phyloP scores from a whole-genome alignment of 441 rosid species.

The Pelargonium fulgidum region DNA sequence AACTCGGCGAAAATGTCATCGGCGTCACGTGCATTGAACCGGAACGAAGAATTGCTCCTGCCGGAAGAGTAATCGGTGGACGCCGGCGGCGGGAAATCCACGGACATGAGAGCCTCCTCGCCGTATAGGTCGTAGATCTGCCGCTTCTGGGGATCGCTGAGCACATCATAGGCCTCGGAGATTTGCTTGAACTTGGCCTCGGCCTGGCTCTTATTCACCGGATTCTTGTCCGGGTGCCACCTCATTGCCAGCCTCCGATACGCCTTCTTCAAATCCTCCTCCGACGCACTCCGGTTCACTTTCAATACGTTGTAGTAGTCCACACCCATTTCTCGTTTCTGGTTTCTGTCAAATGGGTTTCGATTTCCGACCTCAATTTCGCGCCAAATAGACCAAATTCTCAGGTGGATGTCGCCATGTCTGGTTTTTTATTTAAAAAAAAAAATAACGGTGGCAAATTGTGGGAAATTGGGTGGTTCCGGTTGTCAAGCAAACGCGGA shows the following conservation, averaged over 20 bases:
- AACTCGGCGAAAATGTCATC: conserved; percentile 78
- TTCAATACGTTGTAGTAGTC: conserved; percentile 63
- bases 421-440: too few relatives aligned
- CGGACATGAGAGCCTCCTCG: conserved; percentile 64
- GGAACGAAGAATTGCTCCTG: conserved; percentile 36
- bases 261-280: conserved; percentile 82
- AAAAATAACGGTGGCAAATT: too few relatives aligned
- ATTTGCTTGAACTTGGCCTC: conserved; percentile 79
- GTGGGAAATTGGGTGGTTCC: too few relatives aligned
- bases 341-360: neutral
- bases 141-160: conserved; percentile 69
- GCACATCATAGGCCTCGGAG: conserved; percentile 82
- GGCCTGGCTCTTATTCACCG: conserved; percentile 62
- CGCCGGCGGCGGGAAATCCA: conserved; percentile 51
- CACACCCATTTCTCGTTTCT: conserved; percentile 37
- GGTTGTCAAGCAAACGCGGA: too few relatives aligned
- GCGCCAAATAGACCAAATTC: neutral
- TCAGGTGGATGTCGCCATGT: too few relatives aligned
- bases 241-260: conserved; percentile 85
- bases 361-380: neutral
- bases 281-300: conserved; percentile 60
- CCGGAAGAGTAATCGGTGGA: conserved; percentile 34
- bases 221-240: conserved; percentile 92
- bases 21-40: conserved; percentile 60
- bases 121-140: conserved; percentile 73